phyloP scores from a whole-genome alignment of 1,284 basidiomycete species.

The Irpex lacteus region DNA sequence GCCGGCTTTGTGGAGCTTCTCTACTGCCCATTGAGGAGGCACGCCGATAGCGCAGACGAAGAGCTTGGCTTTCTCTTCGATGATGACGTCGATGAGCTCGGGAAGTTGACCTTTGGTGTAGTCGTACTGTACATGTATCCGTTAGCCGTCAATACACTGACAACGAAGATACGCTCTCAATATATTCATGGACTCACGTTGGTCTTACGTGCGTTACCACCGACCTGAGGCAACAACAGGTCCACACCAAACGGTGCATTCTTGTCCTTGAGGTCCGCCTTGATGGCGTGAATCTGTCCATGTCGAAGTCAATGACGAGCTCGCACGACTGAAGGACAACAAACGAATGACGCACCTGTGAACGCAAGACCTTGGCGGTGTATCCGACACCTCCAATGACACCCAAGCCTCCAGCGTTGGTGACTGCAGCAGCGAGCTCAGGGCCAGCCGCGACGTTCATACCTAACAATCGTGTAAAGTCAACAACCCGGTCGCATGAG shows the following conservation, averaged over 20 bases:
- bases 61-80: constrained; percentile 76
- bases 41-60: constrained; percentile 87
- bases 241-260: constrained; percentile 83
- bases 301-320: background rate
- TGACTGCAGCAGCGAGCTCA: constrained; percentile 81
- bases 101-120: constrained; percentile 76
- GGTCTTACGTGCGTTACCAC: constrained; percentile 77
- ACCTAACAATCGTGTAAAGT: constrained; percentile 34
- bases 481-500: background rate
- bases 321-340: background rate
- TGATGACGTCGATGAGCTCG: constrained; percentile 80
- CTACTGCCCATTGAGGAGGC: constrained; percentile 72
- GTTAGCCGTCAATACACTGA: background rate
- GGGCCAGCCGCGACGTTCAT: constrained; percentile 89
- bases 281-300: constrained; percentile 65
- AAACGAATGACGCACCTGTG: constrained; percentile 44
- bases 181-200: constrained; percentile 51
- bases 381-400: constrained; percentile 83
- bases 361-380: constrained; percentile 66
- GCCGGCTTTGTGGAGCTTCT: constrained; percentile 73
- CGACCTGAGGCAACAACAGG: constrained; percentile 76
- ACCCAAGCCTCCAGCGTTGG: constrained; percentile 81
- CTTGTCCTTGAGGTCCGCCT: constrained; percentile 61
- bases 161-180: background rate
- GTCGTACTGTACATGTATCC: constrained; percentile 47